Evolutionary conservation across 768 basidiomycete species (phyloP), one percentile per base, ranked within the genome.

Genomic region (Coprinopsis strossmayeri): DNA sequence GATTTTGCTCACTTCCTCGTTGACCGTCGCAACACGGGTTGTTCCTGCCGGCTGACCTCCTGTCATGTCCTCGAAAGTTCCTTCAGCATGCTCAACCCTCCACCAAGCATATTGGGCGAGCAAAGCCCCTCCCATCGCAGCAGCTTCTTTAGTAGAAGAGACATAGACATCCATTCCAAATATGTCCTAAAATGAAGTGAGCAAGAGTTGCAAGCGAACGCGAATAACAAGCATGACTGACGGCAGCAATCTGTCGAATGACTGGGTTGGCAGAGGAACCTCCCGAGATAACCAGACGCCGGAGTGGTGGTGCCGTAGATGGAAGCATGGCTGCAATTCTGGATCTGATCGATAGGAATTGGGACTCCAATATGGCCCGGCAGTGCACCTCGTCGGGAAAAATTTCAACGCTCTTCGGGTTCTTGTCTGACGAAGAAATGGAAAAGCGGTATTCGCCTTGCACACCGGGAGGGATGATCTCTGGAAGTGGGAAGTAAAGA

Each of bases 401-500:
- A 34, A 62, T 58, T 17, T 70, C 62, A n/a, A 68, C 55, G 2
- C 55, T 39, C 18, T 67, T 59, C 1, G 61, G 60, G 11, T 48
- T 52, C 35, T 57, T 63, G 34, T 46, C 61, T 5, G 58, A 60
- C n/a, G 51, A 59, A 27, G 57, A 51, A 7, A 55, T 57, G 20
- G 64, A 64, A 68, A 85, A 89, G 64, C 77, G 73, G 65, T 78
- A 82, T 50, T 81, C 74, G n/a, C 91, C 91, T 5, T 74, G 62
- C 5, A 89, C 83, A 48, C 77, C 78, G 15, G 82, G 79, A 2
- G 91, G 91, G 50, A 94, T 91, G 63, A 94, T 94, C 65, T 94
- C 91, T 12, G 81, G 84, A 23, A 89, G 73, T 1, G 84, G 82
- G 67, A 89, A 93, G 69, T 89, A 91, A 59, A 91, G 78, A 2